These are phyloP conservation scores for Zasmidium angulare DNA, from an alignment of 2,329 filamentous ascomycete genomes.

Conservation along the genomic window DNA sequence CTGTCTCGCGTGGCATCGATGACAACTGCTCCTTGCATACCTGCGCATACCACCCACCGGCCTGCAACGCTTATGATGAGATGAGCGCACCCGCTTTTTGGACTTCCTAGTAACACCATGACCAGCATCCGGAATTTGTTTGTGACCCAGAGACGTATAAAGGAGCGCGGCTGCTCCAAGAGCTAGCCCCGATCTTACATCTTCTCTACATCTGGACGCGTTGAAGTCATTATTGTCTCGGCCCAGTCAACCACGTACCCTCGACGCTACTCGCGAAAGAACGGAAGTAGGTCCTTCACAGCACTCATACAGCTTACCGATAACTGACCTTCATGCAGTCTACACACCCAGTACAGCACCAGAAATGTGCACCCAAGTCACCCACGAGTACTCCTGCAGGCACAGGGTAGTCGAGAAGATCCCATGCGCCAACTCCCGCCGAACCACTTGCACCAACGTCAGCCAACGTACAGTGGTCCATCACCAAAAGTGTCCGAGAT, in stretches of 20 bases:
- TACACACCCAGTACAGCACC: background rate
- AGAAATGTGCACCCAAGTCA: slow-evolving; percentile 49
- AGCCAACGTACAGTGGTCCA: slow-evolving; percentile 48
- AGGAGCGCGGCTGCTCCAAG: slow-evolving; percentile 10
- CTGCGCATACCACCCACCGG: slow-evolving; percentile 24
- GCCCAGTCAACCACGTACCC: background rate
- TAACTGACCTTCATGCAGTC: background rate
- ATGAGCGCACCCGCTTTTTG: slow-evolving; percentile 21
- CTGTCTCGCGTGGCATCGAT: slow-evolving; percentile 23
- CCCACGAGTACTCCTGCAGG: slow-evolving; percentile 50
- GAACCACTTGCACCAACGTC: slow-evolving; percentile 40
- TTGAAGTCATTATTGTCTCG: too few species aligned
- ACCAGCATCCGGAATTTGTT: slow-evolving; percentile 24
- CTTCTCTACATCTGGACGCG: too few species aligned
- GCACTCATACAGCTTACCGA: too few species aligned
- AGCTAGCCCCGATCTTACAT: background rate
- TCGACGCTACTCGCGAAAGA: background rate
- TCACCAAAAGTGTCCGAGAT: slow-evolving; percentile 48
- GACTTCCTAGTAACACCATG: slow-evolving; percentile 21
- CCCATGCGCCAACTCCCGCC: slow-evolving; percentile 48
- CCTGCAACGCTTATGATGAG: slow-evolving; percentile 20
- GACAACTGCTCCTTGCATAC: slow-evolving; percentile 27
- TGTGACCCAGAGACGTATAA: slow-evolving; percentile 25
- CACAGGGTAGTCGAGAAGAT: slow-evolving; percentile 45
- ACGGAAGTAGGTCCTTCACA: background rate